A percentile compares a stretch with the other conserved stretches of the same genome.
phyloP scores from a whole-genome alignment of 192 early-diverging fungal species.

The Backusella luteola region DNA sequence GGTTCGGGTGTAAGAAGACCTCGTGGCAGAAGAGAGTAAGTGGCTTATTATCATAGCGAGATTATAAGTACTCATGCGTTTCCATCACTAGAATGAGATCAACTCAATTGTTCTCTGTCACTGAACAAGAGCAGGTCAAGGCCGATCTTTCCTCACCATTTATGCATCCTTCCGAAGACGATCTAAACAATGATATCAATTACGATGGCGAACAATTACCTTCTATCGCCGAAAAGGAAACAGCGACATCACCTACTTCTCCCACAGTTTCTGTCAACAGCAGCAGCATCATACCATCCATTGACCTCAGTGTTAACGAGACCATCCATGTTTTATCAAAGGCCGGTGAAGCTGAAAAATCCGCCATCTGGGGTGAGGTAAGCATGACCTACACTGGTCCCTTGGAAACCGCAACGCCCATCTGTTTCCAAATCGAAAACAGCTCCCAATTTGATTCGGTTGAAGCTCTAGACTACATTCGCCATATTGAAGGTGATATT shows the following conservation, averaged over 20 bases:
- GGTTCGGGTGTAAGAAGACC: slow-evolving; percentile 12
- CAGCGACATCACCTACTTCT: background rate
- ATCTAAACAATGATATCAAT: too few relatives aligned
- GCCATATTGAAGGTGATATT: slow-evolving; percentile 25
- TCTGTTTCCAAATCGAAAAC: slow-evolving; percentile 36
- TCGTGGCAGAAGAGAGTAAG: slow-evolving; percentile 41
- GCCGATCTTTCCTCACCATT: background rate
- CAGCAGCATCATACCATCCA: background rate
- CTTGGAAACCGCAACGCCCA: slow-evolving; percentile 14
- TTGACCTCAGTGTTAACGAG: slow-evolving; percentile 38
- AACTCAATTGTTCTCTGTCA: slow-evolving; percentile 10
- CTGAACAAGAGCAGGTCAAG: slow-evolving; percentile 7
- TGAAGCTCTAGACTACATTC: slow-evolving; percentile 39
- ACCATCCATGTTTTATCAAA: slow-evolving; percentile 43
- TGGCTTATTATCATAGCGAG: background rate
- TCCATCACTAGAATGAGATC: background rate
- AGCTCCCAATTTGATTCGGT: slow-evolving; percentile 35
- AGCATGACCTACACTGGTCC: slow-evolving; percentile 35
- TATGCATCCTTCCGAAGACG: slow-evolving; percentile 4
- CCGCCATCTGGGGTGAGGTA: slow-evolving; percentile 52
- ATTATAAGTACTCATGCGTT: background rate
- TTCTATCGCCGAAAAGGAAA: background rate
- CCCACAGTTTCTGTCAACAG: background rate
- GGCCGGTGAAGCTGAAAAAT: slow-evolving; percentile 39
- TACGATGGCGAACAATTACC: background rate